A percentile compares a stretch with the other conserved stretches of the same genome.
Conservation (phyloP, 306 rosid genomes). For the peach (Prunus persica) region DNA sequence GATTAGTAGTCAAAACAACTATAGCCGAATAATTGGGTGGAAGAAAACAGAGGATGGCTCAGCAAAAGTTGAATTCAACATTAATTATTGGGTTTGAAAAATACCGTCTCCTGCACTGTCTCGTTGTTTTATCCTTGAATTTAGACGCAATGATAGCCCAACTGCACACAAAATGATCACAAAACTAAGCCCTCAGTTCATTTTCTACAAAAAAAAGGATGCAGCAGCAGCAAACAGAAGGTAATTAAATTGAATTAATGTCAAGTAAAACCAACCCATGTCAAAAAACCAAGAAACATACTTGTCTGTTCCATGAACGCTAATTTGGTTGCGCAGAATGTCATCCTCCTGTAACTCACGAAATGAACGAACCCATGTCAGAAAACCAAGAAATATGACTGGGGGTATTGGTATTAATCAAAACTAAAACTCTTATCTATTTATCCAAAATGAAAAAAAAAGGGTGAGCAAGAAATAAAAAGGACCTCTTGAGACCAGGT, state of each 20-base stretch:
- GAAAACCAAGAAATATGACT: not conserved
- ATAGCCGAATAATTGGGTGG: slow-evolving; percentile 11
- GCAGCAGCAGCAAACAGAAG: not conserved
- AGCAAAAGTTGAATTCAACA: slow-evolving; percentile 17
- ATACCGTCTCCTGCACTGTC: slow-evolving; percentile 99
- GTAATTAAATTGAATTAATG: slow-evolving; percentile 10
- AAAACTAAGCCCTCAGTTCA: slow-evolving; percentile 23
- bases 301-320: slow-evolving; percentile 91
- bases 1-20: slow-evolving; percentile 15
- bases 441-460: not conserved
- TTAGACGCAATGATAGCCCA: slow-evolving; percentile 98
- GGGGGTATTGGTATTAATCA: not conserved
- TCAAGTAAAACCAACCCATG: not conserved
- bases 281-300: slow-evolving; percentile 28
- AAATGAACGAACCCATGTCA: slow-evolving; percentile 26
- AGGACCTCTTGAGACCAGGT: slow-evolving; percentile 93
- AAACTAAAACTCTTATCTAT: not conserved
- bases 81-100: slow-evolving; percentile 31
- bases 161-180: slow-evolving; percentile 38
- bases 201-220: not conserved
- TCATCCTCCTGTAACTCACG: slow-evolving; percentile 91
- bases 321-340: slow-evolving; percentile 77
- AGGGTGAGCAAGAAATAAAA: not conserved
- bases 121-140: slow-evolving; percentile 94
- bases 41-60: slow-evolving; percentile 9